Evolutionary conservation across 2,329 filamentous ascomycete genomes (phyloP).

Genomic region (Aspergillus nomiae): DNA sequence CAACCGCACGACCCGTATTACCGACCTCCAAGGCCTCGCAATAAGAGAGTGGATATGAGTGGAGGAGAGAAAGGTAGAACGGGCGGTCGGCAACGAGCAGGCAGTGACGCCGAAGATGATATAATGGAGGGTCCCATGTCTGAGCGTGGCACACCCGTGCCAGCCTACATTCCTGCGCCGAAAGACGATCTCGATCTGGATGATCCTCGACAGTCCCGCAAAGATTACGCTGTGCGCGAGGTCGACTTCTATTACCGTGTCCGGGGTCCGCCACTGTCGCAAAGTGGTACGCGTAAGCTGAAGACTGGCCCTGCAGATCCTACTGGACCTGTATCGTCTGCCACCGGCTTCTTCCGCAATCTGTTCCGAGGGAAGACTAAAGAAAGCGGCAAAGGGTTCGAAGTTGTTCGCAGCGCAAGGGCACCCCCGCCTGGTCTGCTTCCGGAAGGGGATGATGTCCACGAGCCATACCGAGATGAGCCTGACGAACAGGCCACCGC

Average conservation of each 20-base stretch:
- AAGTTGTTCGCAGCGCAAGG: slow-evolving; percentile 87
- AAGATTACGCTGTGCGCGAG: slow-evolving; percentile 91
- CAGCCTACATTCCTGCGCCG: slow-evolving; percentile 56
- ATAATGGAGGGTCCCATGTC: slow-evolving; percentile 42
- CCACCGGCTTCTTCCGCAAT: slow-evolving; percentile 83
- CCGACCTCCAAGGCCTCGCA: slow-evolving; percentile 74
- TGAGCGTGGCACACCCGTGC: slow-evolving; percentile 51
- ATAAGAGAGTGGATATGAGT: slow-evolving; percentile 61
- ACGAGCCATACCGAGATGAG: slow-evolving; percentile 65
- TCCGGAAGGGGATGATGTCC: slow-evolving; percentile 58
- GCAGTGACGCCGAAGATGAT: slow-evolving; percentile 38
- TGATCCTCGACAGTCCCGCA: slow-evolving; percentile 57
- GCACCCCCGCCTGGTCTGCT: slow-evolving; percentile 75
- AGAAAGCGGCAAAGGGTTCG: slow-evolving; percentile 94
- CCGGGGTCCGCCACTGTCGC: slow-evolving; percentile 82
- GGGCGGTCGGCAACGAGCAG: slow-evolving; percentile 44
- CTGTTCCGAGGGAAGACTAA: slow-evolving; percentile 83
- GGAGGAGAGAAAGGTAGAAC: slow-evolving; percentile 45
- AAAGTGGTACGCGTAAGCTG: slow-evolving; percentile 77
- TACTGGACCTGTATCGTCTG: slow-evolving; percentile 84
- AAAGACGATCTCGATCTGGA: slow-evolving; percentile 58
- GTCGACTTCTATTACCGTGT: slow-evolving; percentile 97
- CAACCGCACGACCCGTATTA: slow-evolving; percentile 78
- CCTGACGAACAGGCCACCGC: slow-evolving; percentile 38
- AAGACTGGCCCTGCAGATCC: slow-evolving; percentile 95